A percentile compares a stretch with the other conserved stretches of the same genome.
Conservation (phyloP, 805 yeast genomes). For the Schizosaccharomyces pombe region DNA sequence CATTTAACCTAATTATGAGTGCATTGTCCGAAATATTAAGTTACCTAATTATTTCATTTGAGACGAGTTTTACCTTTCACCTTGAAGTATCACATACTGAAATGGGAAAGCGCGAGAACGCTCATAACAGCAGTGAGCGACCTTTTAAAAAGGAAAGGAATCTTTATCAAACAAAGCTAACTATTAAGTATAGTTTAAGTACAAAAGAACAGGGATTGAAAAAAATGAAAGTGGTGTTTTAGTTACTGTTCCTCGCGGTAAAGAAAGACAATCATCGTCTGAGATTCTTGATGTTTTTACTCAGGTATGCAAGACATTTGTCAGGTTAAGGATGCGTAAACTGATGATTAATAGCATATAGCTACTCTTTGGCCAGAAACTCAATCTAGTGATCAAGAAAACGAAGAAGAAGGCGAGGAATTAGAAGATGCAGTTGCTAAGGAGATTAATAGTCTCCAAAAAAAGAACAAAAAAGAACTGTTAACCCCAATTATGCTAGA, state of each 20-base stretch:
- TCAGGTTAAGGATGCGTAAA: background rate
- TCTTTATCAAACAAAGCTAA: no score
- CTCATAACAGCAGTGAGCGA: no score
- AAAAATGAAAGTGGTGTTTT: slow-evolving; percentile 32
- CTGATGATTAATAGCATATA: background rate
- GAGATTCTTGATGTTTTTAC: slow-evolving; percentile 39
- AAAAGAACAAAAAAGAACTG: slow-evolving; percentile 10
- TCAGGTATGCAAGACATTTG: slow-evolving; percentile 18
- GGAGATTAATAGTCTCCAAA: slow-evolving; percentile 31
- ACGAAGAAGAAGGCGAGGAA: slow-evolving; percentile 12
- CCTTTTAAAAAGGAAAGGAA: no score
- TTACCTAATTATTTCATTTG: no score
- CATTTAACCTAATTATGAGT: no score
- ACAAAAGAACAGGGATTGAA: background rate
- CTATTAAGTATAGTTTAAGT: no score
- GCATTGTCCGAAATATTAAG: no score
- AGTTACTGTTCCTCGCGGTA: slow-evolving; percentile 65
- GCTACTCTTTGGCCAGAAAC: slow-evolving; percentile 7
- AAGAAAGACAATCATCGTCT: slow-evolving; percentile 48
- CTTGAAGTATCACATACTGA: no score
- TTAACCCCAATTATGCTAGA: slow-evolving; percentile 9
- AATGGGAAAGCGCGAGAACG: no score
- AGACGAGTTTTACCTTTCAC: no score
- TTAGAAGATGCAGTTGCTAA: slow-evolving; percentile 10
- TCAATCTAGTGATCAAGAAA: slow-evolving; percentile 14